These are phyloP conservation scores for Kwoniella sp. DNA, from an alignment of 768 basidiomycete genomes.

Conservation along the genomic window DNA sequence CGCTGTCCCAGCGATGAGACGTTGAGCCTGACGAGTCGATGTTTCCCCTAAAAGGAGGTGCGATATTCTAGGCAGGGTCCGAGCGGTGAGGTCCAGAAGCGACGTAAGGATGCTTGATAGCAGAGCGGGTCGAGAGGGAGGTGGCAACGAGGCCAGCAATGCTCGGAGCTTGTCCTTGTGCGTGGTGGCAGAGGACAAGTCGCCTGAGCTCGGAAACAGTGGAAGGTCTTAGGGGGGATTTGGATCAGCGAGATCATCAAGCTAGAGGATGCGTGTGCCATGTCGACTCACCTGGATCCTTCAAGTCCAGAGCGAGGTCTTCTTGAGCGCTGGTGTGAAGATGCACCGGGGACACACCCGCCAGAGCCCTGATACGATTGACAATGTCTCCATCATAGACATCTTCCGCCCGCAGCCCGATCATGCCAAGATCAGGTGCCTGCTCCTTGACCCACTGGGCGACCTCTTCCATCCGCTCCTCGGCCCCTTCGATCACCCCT, in stretches of 20 bases:
- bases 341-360: not conserved
- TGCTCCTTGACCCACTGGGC: conserved; percentile 7
- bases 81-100: conserved; percentile 23
- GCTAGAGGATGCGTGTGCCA: not conserved
- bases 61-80: conserved; percentile 31
- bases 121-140: conserved; percentile 41
- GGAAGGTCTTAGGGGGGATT: conserved; percentile 22
- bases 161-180: conserved; percentile 27
- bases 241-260: not conserved
- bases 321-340: too few relatives aligned
- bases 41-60: conserved; percentile 47
- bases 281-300: conserved; percentile 17
- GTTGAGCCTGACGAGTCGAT: conserved; percentile 44
- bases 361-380: conserved; percentile 3
- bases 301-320: conserved; percentile 16
- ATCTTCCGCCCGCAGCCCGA: conserved; percentile 41
- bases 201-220: conserved; percentile 13
- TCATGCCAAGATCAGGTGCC: conserved; percentile 16
- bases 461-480: conserved; percentile 24
- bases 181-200: conserved; percentile 19
- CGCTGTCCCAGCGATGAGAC: conserved; percentile 42
- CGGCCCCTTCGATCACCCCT: conserved; percentile 19
- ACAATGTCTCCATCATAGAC: conserved; percentile 29
- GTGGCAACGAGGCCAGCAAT: conserved; percentile 37
- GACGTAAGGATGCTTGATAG: conserved; percentile 39